Percentiles rank a stretch among this genome's conserved stretches.
These are phyloP conservation scores for Scedosporium minutisporum DNA, from an alignment of 2,329 filamentous ascomycete species.

Conservation along the genomic window DNA sequence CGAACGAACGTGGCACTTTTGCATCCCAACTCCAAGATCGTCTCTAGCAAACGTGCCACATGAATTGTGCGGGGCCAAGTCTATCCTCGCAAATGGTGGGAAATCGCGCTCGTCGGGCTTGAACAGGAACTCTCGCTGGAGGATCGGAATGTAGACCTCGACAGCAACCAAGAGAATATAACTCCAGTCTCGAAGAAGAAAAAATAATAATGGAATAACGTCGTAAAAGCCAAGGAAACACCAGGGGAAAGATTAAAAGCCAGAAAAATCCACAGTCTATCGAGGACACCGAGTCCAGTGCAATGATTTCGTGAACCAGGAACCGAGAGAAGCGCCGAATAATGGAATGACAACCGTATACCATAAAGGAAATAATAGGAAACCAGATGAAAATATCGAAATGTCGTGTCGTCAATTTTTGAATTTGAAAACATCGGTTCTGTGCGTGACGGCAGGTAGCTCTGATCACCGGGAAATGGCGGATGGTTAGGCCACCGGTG, in stretches of 20 bases:
- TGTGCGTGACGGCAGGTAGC: background rate
- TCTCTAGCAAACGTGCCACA: conserved; percentile 5
- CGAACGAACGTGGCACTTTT: conserved; percentile 5
- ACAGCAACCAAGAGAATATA: conserved; percentile 2
- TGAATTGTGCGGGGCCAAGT: background rate
- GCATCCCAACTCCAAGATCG: conserved; percentile 3
- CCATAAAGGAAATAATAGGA: background rate
- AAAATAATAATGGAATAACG: conserved; percentile 9
- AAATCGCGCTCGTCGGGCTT: background rate
- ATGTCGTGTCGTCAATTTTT: conserved; percentile 1
- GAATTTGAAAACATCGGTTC: background rate
- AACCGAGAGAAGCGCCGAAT: conserved; percentile 9
- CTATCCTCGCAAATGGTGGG: background rate
- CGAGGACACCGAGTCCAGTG: conserved; percentile 10
- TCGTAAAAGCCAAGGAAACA: conserved; percentile 5
- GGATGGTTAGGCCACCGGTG: background rate
- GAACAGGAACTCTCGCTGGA: background rate
- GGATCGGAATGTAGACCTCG: background rate
- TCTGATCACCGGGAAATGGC: background rate
- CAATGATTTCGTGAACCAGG: conserved; percentile 4
- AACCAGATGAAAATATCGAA: background rate
- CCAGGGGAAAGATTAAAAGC: conserved; percentile 4
- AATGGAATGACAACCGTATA: conserved; percentile 2
- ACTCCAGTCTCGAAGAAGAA: conserved; percentile 9
- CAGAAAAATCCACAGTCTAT: conserved; percentile 9